These are phyloP conservation scores for Eucalyptus regnans DNA, from an alignment of 345 rosid species.

Conservation along the genomic window DNA sequence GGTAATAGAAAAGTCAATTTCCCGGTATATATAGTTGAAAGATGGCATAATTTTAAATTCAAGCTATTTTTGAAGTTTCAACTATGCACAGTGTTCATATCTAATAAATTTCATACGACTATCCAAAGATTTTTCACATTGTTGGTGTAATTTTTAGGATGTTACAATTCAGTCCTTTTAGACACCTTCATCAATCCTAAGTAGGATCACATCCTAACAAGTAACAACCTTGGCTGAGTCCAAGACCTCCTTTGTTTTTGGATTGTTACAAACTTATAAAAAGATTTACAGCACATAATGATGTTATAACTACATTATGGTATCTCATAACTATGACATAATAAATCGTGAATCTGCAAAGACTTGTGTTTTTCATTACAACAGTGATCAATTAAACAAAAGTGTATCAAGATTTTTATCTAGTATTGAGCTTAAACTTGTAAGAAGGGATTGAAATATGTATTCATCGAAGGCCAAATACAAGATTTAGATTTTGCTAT, in stretches of 20 bases:
- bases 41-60: neutral
- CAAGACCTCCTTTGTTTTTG: neutral
- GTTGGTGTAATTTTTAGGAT: neutral
- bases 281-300: neutral
- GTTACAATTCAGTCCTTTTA: neutral
- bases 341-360: accelerated
- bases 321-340: neutral
- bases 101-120: neutral
- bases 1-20: neutral
- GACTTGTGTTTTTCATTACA: neutral
- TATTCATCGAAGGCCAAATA: neutral
- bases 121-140: neutral
- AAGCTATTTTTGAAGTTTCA: neutral
- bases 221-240: neutral
- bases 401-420: neutral
- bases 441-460: neutral
- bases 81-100: neutral
- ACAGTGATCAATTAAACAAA: neutral
- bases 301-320: neutral
- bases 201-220: neutral
- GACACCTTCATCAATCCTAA: neutral
- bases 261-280: neutral
- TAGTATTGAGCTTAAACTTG: neutral
- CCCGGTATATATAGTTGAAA: neutral
- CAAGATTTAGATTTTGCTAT: neutral